phyloP scores from a whole-genome alignment of 1,284 basidiomycete genomes.

The Heliocybe sulcata region DNA sequence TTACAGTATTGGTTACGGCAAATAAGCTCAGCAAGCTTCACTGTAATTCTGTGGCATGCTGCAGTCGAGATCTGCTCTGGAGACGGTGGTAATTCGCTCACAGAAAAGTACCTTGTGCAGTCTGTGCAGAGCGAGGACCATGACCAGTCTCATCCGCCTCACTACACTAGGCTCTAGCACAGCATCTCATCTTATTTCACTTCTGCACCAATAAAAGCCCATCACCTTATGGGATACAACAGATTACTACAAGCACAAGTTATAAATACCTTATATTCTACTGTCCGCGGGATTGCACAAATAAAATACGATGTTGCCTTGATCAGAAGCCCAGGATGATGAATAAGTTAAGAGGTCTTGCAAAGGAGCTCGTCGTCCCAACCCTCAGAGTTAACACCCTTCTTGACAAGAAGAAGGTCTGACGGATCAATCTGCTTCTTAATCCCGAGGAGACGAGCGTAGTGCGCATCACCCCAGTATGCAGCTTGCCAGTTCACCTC shows the following conservation, averaged over 20 bases:
- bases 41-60: no score
- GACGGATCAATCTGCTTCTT: constrained; percentile 36
- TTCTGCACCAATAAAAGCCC: no score
- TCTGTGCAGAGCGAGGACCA: no score
- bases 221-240: no score
- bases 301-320: not conserved
- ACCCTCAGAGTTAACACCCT: constrained; percentile 37
- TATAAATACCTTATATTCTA: not conserved
- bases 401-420: constrained; percentile 32
- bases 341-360: not conserved
- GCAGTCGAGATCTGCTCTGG: no score
- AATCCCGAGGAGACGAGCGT: constrained; percentile 29
- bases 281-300: not conserved
- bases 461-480: constrained; percentile 38
- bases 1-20: no score
- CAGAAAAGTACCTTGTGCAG: no score
- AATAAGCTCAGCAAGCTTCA: no score
- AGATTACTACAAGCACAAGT: not conserved
- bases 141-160: no score
- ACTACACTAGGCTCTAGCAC: no score
- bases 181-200: no score
- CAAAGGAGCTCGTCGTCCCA: constrained; percentile 22
- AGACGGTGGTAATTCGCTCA: no score
- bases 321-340: not conserved
- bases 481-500: constrained; percentile 28